Conservation (phyloP, 176 grass and related monocot genomes). For the Hordeum marinum region DNA sequence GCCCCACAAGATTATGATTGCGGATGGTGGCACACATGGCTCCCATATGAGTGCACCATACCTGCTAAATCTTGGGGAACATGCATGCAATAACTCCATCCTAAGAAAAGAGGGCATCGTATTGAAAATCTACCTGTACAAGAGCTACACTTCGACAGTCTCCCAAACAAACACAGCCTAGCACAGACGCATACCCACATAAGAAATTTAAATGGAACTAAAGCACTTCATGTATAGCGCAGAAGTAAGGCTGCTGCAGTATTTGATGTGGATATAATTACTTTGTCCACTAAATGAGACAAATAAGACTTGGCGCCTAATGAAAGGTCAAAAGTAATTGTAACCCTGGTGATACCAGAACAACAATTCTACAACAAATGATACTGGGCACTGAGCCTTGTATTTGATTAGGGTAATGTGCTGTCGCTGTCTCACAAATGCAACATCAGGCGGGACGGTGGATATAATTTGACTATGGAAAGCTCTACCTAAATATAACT, state of each 20-base stretch:
- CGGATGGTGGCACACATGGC: conserved; percentile 43
- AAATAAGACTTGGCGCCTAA: neutral
- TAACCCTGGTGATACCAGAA: neutral
- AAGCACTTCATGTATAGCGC: neutral
- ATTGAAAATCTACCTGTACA: conserved; percentile 10
- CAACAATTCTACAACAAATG: neutral
- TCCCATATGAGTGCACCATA: conserved; percentile 31
- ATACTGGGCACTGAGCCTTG: neutral
- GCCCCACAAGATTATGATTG: conserved; percentile 33
- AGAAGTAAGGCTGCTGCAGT: neutral
- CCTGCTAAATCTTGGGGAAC: conserved; percentile 31
- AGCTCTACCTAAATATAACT: neutral
- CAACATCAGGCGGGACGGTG: neutral
- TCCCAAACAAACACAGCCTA: neutral
- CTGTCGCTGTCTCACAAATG: neutral
- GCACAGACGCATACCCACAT: neutral
- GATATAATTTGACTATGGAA: conserved; percentile 8
- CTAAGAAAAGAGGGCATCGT: conserved; percentile 11
- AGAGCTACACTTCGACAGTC: conserved; percentile 6
- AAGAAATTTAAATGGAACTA: neutral
- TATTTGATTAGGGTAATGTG: neutral
- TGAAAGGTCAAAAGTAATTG: neutral
- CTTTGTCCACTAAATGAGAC: conserved; percentile 14
- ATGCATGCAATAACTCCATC: conserved; percentile 34
- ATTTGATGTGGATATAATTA: neutral